A percentile compares a stretch with the other conserved stretches of the same genome.
These are phyloP conservation scores for Scheffersomyces ergatensis DNA, from an alignment of 805 yeast species.

Conservation along the genomic window DNA sequence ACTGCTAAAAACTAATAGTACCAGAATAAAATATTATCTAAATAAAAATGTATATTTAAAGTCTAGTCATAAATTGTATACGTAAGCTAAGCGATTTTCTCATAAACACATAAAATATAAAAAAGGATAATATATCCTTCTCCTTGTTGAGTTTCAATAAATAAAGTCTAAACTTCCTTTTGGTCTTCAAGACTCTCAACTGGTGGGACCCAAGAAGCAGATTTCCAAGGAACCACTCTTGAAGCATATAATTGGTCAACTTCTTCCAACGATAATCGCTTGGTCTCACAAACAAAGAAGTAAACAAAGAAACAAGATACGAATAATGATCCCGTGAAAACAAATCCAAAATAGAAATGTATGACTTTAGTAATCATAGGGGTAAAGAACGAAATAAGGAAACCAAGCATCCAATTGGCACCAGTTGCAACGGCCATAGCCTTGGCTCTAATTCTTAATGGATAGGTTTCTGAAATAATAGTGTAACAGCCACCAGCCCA, in stretches of 20 bases:
- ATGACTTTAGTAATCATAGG: slow-evolving; percentile 61
- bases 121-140: too few species aligned
- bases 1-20: too few species aligned
- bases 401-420: slow-evolving; percentile 62
- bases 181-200: too few species aligned
- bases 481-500: slow-evolving; percentile 72
- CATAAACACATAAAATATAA: too few species aligned
- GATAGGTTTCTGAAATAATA: slow-evolving; percentile 64
- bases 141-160: too few species aligned
- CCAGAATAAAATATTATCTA: too few species aligned
- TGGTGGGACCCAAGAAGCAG: slow-evolving; percentile 38
- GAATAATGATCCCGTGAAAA: slow-evolving; percentile 60
- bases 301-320: slow-evolving; percentile 65
- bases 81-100: too few species aligned
- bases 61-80: too few species aligned
- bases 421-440: slow-evolving; percentile 63
- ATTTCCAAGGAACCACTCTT: slow-evolving; percentile 33
- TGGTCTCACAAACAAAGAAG: slow-evolving; percentile 73
- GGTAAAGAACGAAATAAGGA: slow-evolving; percentile 60
- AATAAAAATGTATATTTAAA: too few species aligned
- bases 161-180: too few species aligned
- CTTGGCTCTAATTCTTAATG: slow-evolving; percentile 58
- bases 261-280: slow-evolving; percentile 77
- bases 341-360: slow-evolving; percentile 65
- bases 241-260: slow-evolving; percentile 64